Percentiles rank a stretch among this genome's conserved stretches.
Evolutionary conservation across 2,329 filamentous ascomycete genomes (phyloP).

Genomic region (Penicillium concentricum): DNA sequence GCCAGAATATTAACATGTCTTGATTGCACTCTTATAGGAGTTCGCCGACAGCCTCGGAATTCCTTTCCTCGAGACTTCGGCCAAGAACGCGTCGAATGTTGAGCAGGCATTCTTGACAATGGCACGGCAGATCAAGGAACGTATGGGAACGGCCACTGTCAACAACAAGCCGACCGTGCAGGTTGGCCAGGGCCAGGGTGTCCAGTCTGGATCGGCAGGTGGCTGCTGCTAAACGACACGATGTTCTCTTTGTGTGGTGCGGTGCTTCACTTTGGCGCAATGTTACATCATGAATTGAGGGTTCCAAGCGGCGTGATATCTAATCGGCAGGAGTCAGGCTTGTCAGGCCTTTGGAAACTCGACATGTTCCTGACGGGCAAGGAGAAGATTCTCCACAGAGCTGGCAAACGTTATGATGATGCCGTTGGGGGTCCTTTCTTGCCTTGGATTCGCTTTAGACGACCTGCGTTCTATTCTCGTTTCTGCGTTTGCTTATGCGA

Average conservation of each 20-base stretch:
- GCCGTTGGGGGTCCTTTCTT: slow-evolving; percentile 18
- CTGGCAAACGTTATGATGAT: slow-evolving; percentile 14
- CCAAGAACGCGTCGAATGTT: slow-evolving; percentile 99
- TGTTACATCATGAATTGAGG: slow-evolving; percentile 23
- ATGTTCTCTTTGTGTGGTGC: slow-evolving; percentile 12
- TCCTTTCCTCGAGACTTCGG: slow-evolving; percentile 98
- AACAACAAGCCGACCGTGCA: slow-evolving; percentile 99
- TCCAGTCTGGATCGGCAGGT: slow-evolving; percentile 79
- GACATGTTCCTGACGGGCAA: slow-evolving; percentile 9
- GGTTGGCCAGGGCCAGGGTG: slow-evolving; percentile 90
- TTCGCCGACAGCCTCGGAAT: slow-evolving; percentile 98
- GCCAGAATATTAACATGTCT: slow-evolving; percentile 9
- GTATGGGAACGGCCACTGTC: slow-evolving; percentile 95
- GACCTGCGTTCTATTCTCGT: slow-evolving; percentile 27
- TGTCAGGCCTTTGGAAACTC: slow-evolving; percentile 9
- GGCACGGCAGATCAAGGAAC: slow-evolving; percentile 99
- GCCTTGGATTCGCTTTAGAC: slow-evolving; percentile 35
- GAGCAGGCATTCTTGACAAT: slow-evolving; percentile 99
- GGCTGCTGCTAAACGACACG: slow-evolving; percentile 76
- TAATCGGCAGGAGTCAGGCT: slow-evolving; percentile 12
- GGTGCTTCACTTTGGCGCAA: slow-evolving; percentile 28
- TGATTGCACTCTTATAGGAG: slow-evolving; percentile 61
- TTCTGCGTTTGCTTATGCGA: slow-evolving; percentile 31
- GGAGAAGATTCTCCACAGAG: slow-evolving; percentile 8
- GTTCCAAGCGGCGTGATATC: slow-evolving; percentile 19